Base-by-base conservation (phyloP, 2,329 filamentous ascomycete genomes). In the Alternaria longipes region DNA sequence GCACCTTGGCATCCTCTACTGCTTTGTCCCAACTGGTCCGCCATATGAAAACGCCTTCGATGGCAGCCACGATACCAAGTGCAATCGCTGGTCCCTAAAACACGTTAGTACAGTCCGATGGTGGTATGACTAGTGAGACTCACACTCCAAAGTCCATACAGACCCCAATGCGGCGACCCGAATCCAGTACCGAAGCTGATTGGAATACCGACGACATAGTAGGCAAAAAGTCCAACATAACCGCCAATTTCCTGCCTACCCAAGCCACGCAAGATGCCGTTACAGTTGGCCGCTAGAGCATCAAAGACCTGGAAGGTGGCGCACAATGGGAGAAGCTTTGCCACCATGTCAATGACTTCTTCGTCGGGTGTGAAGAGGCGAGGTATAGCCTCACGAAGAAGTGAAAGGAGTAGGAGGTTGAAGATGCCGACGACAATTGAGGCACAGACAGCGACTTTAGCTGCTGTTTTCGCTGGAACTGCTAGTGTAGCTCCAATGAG, bases 301-400 rank as follows among this genome's bases (percentile, higher is more conserved):
- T 99, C 94, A 70, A 96, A 94, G 24, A 97, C 85, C 77, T 98
- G 94, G 84, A 97, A 96, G 1, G 92, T 86, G 0, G 94, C 93
- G 62, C 92, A 92, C 3, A 97, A 81, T 0, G 93, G 94, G 36
- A 97, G 84, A 3, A 93, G 87, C 3, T 80, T 78, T 1, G 91
- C 83, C 0, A 87, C 87, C 75, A 92, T 89, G 1, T 84, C 82
- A 16, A 90, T 82, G 8, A 91, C 89, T 59, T 93, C 88, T 32
- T 85, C 78, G 57, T 90, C 84, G 0, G 85, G 87, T 63, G 92
- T 91, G 65, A 92, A 93, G 7, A 97, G 86, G 41, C 86, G 82
- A 0, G 93, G 92, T 26, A 98, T 90, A 68, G 89, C 84, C 67
- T 89, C 87, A 16, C 93, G 87, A 20, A 97, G 83, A 6, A 84